These are phyloP conservation scores for Podaxis sp. DNA, from an alignment of 768 basidiomycete species.

Conservation along the genomic window DNA sequence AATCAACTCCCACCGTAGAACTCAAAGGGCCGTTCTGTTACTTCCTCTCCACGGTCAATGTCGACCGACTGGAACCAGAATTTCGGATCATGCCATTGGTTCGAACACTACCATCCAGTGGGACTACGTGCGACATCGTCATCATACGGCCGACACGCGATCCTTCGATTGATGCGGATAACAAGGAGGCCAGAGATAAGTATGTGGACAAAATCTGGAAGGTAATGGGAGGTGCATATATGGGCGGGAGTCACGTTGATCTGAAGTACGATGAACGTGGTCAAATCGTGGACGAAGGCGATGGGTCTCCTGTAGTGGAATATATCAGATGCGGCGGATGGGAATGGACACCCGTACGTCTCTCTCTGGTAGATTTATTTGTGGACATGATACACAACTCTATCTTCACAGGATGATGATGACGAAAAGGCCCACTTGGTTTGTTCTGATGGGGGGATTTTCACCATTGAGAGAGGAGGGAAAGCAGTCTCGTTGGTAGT, in stretches of 20 bases:
- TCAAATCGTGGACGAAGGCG: conserved; percentile 36
- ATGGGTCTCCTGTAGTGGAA: conserved; percentile 65
- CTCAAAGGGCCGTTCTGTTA: conserved; percentile 83
- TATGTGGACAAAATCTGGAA: conserved; percentile 57
- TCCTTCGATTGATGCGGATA: conserved; percentile 43
- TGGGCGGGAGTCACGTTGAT: conserved; percentile 69
- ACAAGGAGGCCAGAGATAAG: conserved; percentile 37
- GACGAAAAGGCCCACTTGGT: conserved; percentile 69
- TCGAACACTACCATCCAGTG: conserved; percentile 41
- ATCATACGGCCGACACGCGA: conserved; percentile 72
- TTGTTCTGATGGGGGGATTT: conserved; percentile 79
- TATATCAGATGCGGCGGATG: conserved; percentile 78
- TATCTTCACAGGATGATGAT: conserved; percentile 45
- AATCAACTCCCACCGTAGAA: conserved; percentile 37
- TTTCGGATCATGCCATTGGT: conserved; percentile 77
- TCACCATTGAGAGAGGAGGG: conserved; percentile 60
- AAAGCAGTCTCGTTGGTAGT: conserved; percentile 34
- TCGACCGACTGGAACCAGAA: conserved; percentile 80
- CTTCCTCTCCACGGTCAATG: conserved; percentile 79
- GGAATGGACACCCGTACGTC: conserved; percentile 80
- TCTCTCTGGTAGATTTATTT: conserved; percentile 12
- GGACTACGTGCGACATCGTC: conserved; percentile 67
- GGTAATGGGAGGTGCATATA: conserved; percentile 70
- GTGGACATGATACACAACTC: neutral
- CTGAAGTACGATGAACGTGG: conserved; percentile 54